These are phyloP conservation scores for Cutaneotrichosporon cavernicola DNA, from an alignment of 1,284 basidiomycete species.

Conservation along the genomic window DNA sequence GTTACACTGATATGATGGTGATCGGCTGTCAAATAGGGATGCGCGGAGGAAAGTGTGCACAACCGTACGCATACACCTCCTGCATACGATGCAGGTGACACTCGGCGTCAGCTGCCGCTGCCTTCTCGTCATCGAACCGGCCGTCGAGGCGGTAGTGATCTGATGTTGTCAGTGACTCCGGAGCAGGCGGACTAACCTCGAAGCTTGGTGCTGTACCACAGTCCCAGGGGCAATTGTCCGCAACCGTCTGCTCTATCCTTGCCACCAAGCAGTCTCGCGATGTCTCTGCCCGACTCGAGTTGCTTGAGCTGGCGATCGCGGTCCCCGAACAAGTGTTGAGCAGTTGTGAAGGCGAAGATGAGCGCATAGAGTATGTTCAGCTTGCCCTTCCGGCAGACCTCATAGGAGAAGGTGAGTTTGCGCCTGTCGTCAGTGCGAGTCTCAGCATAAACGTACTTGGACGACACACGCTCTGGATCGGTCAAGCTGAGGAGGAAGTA, in stretches of 20 bases:
- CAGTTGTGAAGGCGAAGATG: conserved; percentile 48
- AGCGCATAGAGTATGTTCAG: conserved; percentile 38
- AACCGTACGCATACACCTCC: conserved; percentile 20
- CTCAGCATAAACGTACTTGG: conserved; percentile 36
- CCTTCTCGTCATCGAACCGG: conserved; percentile 17
- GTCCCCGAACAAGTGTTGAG: conserved; percentile 38
- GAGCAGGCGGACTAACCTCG: conserved; percentile 33
- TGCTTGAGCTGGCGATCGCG: conserved; percentile 35
- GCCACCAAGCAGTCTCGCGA: conserved; percentile 39
- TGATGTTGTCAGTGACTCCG: conserved; percentile 9
- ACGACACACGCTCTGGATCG: conserved; percentile 34
- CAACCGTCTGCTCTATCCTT: conserved; percentile 39
- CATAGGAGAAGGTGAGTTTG: conserved; percentile 38
- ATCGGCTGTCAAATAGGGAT: neutral
- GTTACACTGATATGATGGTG: neutral
- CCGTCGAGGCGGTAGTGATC: conserved; percentile 34
- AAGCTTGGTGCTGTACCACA: conserved; percentile 43
- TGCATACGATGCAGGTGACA: conserved; percentile 25
- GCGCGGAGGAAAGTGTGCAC: conserved; percentile 11
- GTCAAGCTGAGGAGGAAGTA: conserved; percentile 38
- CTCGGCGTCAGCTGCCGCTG: conserved; percentile 18
- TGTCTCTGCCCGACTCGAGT: conserved; percentile 40
- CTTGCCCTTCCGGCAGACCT: conserved; percentile 31
- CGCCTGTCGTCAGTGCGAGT: conserved; percentile 31
- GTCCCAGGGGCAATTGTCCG: conserved; percentile 39